phyloP scores from a whole-genome alignment of 2,329 filamentous ascomycete species.

The Blastomyces gilchristii region DNA sequence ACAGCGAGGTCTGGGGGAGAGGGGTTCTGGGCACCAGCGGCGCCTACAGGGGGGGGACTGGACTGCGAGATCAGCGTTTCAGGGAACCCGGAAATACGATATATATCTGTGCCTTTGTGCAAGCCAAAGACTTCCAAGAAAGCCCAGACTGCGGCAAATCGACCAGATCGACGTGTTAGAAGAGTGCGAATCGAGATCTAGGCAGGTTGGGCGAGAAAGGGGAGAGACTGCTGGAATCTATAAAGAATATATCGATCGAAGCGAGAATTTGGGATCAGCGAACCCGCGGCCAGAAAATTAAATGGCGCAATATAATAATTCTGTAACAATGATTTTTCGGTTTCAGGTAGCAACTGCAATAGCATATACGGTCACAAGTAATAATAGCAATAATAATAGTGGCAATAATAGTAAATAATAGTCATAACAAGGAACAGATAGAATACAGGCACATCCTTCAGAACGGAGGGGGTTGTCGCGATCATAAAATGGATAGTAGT shows the following conservation, averaged over 20 bases:
- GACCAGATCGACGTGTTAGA: not conserved
- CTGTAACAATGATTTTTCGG: not conserved
- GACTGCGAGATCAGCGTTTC: constrained; percentile 1
- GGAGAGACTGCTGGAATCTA: not conserved
- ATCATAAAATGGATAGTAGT: not conserved
- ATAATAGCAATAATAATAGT: not conserved
- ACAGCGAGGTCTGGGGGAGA: not conserved
- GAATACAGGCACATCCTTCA: not conserved
- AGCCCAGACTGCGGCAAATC: not conserved
- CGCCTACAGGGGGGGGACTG: not conserved
- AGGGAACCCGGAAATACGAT: not conserved
- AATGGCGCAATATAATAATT: not conserved
- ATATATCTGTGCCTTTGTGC: not conserved
- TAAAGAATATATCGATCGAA: not conserved
- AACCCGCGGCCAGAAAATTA: not conserved
- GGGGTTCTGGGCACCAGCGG: not conserved
- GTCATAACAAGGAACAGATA: not conserved
- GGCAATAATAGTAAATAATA: not conserved
- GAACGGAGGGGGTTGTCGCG: not conserved
- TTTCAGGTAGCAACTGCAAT: not conserved
- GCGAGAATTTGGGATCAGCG: not conserved
- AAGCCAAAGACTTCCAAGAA: not conserved
- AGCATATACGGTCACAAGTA: not conserved
- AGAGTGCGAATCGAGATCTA: not conserved
- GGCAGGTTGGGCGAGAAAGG: not conserved